Conservation (phyloP, 2,329 filamentous ascomycete genomes). For the Nemania sp. region DNA sequence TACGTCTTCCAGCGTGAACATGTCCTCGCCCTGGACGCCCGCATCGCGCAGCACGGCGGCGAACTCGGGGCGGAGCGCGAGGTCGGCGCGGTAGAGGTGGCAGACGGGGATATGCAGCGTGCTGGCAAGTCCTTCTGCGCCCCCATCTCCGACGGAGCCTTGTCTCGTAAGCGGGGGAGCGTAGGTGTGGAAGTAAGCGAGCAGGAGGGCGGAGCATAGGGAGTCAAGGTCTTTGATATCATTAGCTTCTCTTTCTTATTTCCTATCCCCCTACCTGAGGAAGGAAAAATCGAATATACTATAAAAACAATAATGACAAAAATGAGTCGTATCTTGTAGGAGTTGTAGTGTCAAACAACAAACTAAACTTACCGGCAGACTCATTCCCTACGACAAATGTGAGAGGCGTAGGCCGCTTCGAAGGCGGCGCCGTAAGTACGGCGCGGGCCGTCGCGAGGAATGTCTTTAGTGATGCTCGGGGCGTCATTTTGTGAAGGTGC, state of each 20-base stretch:
- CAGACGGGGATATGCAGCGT: conserved; percentile 76
- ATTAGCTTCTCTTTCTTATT: conserved; percentile 1
- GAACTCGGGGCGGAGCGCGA: conserved; percentile 80
- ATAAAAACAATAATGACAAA: background rate
- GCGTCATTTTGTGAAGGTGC: conserved; percentile 25
- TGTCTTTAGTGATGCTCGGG: conserved; percentile 36
- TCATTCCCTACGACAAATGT: conserved; percentile 76
- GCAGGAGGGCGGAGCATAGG: conserved; percentile 77
- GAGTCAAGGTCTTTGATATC: conserved; percentile 77
- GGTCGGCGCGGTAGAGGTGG: conserved; percentile 75
- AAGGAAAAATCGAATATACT: too few species aligned
- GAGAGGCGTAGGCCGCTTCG: conserved; percentile 61
- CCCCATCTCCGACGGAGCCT: conserved; percentile 37
- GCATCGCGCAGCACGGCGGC: conserved; percentile 72
- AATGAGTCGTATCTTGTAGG: too few species aligned
- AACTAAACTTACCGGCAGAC: conserved; percentile 66
- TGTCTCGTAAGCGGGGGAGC: conserved; percentile 59
- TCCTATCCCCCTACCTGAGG: too few species aligned
- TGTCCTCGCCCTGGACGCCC: conserved; percentile 67
- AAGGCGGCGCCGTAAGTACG: conserved; percentile 48
- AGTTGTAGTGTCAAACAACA: too few species aligned
- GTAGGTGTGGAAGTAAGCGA: conserved; percentile 78
- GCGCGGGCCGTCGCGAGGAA: conserved; percentile 39
- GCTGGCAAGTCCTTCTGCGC: background rate
- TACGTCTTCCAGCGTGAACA: conserved; percentile 74